Conservation (phyloP, 345 rosid species). For the Kernera saxatilis region DNA sequence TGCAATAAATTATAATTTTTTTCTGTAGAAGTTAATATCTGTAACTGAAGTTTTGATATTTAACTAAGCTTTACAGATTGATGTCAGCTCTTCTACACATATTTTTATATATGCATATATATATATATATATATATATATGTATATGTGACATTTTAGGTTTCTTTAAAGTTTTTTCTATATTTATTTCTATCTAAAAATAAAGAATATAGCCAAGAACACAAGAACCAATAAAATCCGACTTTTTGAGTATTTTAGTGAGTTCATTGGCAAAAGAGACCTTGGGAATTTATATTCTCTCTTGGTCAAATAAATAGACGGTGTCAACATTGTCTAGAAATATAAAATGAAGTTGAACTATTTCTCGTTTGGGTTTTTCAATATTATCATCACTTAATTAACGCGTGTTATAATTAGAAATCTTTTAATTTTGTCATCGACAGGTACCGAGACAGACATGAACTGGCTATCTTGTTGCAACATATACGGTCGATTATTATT, state of each 20-base stretch:
- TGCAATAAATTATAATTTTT: background rate
- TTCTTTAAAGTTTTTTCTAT: background rate
- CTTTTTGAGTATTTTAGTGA: background rate
- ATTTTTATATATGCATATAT: background rate
- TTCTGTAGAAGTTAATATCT: background rate
- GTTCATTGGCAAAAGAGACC: conserved; percentile 19
- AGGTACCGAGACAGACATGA: conserved; percentile 33
- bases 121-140: background rate
- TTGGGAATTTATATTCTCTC: conserved; percentile 9
- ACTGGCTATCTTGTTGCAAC: conserved; percentile 2
- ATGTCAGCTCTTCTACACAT: background rate
- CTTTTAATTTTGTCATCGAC: conserved; percentile 2
- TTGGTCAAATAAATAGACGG: conserved; percentile 9
- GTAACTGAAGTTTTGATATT: conserved; percentile 16
- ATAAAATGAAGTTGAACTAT: background rate
- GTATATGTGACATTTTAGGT: background rate
- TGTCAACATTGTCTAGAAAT: background rate
- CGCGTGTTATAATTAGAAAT: background rate
- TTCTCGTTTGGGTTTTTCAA: background rate
- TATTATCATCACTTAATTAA: background rate
- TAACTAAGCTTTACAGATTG: background rate
- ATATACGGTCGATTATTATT: background rate
- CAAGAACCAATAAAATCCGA: background rate
- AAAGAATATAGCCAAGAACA: conserved; percentile 2
- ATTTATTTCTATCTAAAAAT: background rate